Base-by-base conservation (phyloP, 306 rosid species). In the Mucuna pruriens region DNA sequence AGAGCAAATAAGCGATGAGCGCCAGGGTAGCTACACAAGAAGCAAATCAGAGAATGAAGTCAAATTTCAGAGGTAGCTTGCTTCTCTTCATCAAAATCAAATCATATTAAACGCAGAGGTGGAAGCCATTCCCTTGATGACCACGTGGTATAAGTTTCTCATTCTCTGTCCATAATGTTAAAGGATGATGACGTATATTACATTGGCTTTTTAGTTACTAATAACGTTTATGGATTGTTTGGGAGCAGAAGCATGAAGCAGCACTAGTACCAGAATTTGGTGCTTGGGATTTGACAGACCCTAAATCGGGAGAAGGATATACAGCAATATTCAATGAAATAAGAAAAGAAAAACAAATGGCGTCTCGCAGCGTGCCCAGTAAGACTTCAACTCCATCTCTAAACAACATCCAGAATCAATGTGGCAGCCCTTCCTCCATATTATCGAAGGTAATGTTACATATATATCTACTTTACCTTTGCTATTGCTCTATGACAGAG, bases 271-370 rank as follows among this genome's bases (percentile, higher is more conserved):
- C 80, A 23, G 70, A 75, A 57, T 75, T 75, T 60, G 80, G 71
- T 15, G 80, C 44, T 42, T 75, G 80, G 60, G 60, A 75, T 74
- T 67, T 74, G 23, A 74, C 15, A 11, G 39, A 54, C 25, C 70
- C 58, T n/a, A 58, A 60, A 25, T 75, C 80, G 17, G 80, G 42
- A 58, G 45, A 36, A 38, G 80, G 80, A 16, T 75, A 76, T 45
- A 76, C 60, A 25, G 80, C 29, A 9, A 42, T 76, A n/a, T 61
- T 76, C 71, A 17, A 11, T 9, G 26, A 62, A 62, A 45, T 62
- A 16, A 76, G 29, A 62, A 38, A 76, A 76, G 62, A 76, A 76
- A 76, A 48, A 62, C 16, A 44, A 62, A 17, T 10, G 25, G 80
- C 46, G 3, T 44, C 60, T 61, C 9, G 23, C 16, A 55, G 16